Conservation (phyloP, 108 stramenopile species). For the Pseudonitzschia delicatissima region DNA sequence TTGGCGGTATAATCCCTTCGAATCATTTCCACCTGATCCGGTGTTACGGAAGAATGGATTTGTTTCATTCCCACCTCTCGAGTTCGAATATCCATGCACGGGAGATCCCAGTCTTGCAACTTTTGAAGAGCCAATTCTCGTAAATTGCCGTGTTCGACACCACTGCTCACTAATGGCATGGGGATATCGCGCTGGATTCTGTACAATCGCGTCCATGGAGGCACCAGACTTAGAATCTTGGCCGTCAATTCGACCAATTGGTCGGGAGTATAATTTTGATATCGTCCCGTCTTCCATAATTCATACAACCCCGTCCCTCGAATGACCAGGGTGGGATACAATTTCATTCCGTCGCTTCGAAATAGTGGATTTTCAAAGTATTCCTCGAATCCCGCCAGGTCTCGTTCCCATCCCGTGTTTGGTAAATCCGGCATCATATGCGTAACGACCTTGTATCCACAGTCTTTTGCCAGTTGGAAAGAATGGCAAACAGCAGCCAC, state of each 20-base stretch:
- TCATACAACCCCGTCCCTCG: constrained; percentile 96
- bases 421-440: constrained; percentile 99
- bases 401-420: constrained; percentile 90
- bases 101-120: constrained; percentile 85
- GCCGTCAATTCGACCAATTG: constrained; percentile 93
- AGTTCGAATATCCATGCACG: constrained; percentile 91
- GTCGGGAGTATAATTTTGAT: constrained; percentile 93
- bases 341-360: constrained; percentile 91
- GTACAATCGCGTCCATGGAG: constrained; percentile 96
- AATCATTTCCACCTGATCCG: constrained; percentile 92
- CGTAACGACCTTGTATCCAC: constrained; percentile 95
- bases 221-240: constrained; percentile 84
- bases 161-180: constrained; percentile 93
- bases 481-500: constrained; percentile 89
- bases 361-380: constrained; percentile 94
- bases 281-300: constrained; percentile 92
- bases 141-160: constrained; percentile 94
- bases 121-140: constrained; percentile 84
- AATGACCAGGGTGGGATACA: constrained; percentile 95
- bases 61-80: constrained; percentile 96
- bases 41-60: constrained; percentile 85
- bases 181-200: constrained; percentile 96
- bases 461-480: constrained; percentile 94
- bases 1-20: constrained; percentile 92
- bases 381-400: constrained; percentile 86